phyloP scores from a whole-genome alignment of 2,329 filamentous ascomycete genomes.

The Xylariales sp. region DNA sequence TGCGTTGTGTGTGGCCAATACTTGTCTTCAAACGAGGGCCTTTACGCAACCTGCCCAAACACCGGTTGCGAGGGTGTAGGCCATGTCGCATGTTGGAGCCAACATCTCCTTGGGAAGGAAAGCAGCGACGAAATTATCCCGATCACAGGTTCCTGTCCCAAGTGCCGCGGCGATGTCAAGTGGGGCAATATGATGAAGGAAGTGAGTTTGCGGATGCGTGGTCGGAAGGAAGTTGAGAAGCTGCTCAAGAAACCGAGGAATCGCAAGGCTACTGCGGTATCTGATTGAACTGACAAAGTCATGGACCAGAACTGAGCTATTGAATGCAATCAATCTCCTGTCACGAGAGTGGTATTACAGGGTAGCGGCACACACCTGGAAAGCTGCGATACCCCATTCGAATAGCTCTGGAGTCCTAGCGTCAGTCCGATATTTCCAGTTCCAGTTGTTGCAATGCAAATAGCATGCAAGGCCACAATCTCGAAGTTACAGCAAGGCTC shows the following conservation, averaged over 20 bases:
- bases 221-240: slow-evolving; percentile 63
- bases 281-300: too few relatives aligned
- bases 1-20: slow-evolving; percentile 49
- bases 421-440: too few relatives aligned
- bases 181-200: slow-evolving; percentile 84
- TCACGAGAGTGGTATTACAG: too few relatives aligned
- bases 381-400: too few relatives aligned
- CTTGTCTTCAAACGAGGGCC: slow-evolving; percentile 42
- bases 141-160: slow-evolving; percentile 63
- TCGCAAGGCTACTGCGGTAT: slow-evolving; percentile 15
- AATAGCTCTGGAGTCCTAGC: too few relatives aligned
- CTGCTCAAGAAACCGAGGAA: slow-evolving; percentile 53
- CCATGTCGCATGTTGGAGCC: slow-evolving; percentile 57
- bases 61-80: slow-evolving; percentile 50
- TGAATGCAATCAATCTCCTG: too few relatives aligned
- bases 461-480: too few relatives aligned
- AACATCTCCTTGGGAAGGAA: slow-evolving; percentile 39
- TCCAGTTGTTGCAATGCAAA: too few relatives aligned
- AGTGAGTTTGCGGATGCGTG: slow-evolving; percentile 68
- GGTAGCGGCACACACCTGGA: too few relatives aligned
- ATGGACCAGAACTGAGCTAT: too few relatives aligned
- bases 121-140: slow-evolving; percentile 53
- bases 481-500: too few relatives aligned
- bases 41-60: slow-evolving; percentile 55
- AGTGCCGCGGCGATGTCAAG: slow-evolving; percentile 55